These are phyloP conservation scores for Lichtheimia corymbifera DNA, from an alignment of 371 early-diverging fungal genomes.

Conservation along the genomic window DNA sequence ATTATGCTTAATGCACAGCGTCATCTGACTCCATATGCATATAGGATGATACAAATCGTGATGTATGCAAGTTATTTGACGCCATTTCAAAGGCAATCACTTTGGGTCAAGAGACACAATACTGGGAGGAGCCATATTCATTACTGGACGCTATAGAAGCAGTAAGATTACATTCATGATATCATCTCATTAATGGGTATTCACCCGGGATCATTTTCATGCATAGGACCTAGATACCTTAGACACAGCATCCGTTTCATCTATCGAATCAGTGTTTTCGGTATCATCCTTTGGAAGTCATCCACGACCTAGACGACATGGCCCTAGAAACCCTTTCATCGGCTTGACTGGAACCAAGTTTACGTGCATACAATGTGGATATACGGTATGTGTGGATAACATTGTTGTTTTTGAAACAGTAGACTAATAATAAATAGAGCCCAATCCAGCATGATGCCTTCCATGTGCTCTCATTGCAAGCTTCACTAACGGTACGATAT, in stretches of 20 bases:
- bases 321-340: not conserved
- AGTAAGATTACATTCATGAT: not conserved
- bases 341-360: conserved; percentile 1
- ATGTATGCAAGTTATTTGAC: conserved; percentile 1
- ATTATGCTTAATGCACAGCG: not conserved
- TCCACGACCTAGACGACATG: not conserved
- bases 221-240: conserved; percentile 1
- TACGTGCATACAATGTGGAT: not conserved
- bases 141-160: not conserved
- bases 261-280: not conserved
- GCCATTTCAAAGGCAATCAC: not conserved
- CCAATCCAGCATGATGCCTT: not conserved
- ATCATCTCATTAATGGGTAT: not conserved
- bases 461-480: no score
- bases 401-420: not conserved
- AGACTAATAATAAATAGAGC: not conserved
- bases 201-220: not conserved
- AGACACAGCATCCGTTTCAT: not conserved
- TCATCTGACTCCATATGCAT: not conserved
- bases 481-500: no score
- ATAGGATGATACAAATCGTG: not conserved
- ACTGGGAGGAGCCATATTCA: conserved; percentile 2
- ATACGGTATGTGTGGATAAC: not conserved
- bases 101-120: not conserved
- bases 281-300: not conserved